Conservation (phyloP, 305 asterid genomes). For the Fraxinus velutina region DNA sequence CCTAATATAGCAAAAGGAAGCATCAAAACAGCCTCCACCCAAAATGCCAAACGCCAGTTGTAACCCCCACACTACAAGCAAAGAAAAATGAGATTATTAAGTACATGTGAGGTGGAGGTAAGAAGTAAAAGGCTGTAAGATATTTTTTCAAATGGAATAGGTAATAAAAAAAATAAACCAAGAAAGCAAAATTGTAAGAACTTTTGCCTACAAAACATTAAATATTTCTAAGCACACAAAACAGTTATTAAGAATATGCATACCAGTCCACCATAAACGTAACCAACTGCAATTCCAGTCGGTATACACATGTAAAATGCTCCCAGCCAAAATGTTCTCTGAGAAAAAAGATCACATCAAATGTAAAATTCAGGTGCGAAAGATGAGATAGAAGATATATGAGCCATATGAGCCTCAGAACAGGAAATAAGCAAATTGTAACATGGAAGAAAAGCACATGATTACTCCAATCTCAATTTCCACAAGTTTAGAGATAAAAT, state of each 20-base stretch:
- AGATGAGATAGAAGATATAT: not conserved
- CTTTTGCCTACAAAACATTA: not conserved
- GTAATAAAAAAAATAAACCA: not conserved
- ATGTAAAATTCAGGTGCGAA: conserved; percentile 9
- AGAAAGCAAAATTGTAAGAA: not conserved
- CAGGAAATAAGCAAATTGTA: conserved; percentile 3
- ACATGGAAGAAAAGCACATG: not conserved
- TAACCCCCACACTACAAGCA: conserved; percentile 55
- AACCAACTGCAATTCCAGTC: conserved; percentile 86
- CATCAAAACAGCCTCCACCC: conserved; percentile 85
- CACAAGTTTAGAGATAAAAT: not conserved
- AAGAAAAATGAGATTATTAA: conserved; percentile 8
- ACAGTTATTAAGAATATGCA: conserved; percentile 25
- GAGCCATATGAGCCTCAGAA: conserved; percentile 5
- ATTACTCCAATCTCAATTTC: not conserved
- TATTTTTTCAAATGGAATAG: not conserved
- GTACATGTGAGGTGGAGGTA: conserved; percentile 11
- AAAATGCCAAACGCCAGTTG: conserved; percentile 89
- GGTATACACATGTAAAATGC: conserved; percentile 96
- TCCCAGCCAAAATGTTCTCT: conserved; percentile 91
- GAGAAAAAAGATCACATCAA: conserved; percentile 24
- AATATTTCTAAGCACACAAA: not conserved
- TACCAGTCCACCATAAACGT: conserved; percentile 95
- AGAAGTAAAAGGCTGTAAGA: conserved; percentile 8
- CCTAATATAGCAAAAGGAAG: conserved; percentile 91